phyloP scores from a whole-genome alignment of 108 stramenopile species.

The Conticribra weissflogii region DNA sequence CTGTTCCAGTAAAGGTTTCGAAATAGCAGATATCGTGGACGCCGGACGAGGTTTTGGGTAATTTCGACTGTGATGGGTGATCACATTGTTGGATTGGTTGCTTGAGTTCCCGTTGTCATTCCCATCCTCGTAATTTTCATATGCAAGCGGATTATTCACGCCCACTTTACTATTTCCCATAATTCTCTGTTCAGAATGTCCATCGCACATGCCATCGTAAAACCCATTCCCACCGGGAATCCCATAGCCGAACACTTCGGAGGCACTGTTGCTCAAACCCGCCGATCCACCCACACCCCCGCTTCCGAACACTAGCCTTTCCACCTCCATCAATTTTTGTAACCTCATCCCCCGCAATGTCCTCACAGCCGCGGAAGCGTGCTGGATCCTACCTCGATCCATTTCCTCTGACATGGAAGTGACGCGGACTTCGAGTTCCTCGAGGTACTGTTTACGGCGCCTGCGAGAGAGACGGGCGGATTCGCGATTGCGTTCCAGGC shows the following conservation, averaged over 20 bases:
- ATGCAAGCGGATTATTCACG: neutral
- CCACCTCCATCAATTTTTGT: conserved; percentile 39
- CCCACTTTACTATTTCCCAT: neutral
- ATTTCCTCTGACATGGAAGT: conserved; percentile 64
- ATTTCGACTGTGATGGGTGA: neutral
- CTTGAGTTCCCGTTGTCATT: neutral
- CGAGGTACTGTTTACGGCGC: conserved; percentile 93
- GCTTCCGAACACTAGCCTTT: conserved; percentile 4
- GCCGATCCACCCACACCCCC: neutral
- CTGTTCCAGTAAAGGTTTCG: conserved; percentile 7
- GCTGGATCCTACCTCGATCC: conserved; percentile 78
- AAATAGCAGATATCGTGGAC: neutral
- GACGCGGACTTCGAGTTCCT: conserved; percentile 90
- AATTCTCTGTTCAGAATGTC: too few species aligned
- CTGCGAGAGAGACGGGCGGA: conserved; percentile 91
- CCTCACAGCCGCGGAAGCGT: conserved; percentile 59
- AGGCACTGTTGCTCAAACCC: neutral
- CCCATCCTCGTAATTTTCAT: neutral
- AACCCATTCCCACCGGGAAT: neutral
- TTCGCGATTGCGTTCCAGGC: conserved; percentile 94
- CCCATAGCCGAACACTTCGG: neutral
- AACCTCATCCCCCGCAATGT: conserved; percentile 44
- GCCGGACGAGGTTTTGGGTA: neutral
- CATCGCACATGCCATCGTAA: too few species aligned
- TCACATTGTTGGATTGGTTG: neutral